Evolutionary conservation across 2,329 filamentous ascomycete genomes (phyloP), one percentile per base, ranked within the genome.

Genomic region (Epichloe festucae): DNA sequence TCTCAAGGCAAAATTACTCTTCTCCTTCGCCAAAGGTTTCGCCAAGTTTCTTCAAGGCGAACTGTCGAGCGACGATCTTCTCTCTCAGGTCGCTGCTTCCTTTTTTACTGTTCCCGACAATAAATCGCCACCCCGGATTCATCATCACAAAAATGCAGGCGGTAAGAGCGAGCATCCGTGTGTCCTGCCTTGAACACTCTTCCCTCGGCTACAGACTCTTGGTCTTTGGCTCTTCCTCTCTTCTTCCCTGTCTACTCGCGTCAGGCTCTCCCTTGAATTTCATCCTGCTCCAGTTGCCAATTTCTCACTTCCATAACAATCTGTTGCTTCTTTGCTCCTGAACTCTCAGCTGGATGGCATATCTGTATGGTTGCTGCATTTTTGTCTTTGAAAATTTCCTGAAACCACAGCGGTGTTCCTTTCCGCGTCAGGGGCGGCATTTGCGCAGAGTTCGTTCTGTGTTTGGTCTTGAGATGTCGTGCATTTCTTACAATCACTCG

Each of bases 291-390:
- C 54, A 60, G 53, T 60, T 59, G 55, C 56, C 59, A 56, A 56
- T 63, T 60, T 59, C 56, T 45, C 53, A 50, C 43, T 47, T 48
- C 48, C 40, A 44, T 48, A 44, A 50, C 42, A 44, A 49, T 51
- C 49, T 47, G 50, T 63, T 58, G 57, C 57, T 59, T 53, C 55
- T 55, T 59, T 60, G 58, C 53, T 62, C 53, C 53, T 51, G 50
- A 53, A 35, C 17, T 47, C 36, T 36, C n/a, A 17, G 50, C 49
- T 35, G 54, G 38, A 46, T 46, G 44, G 41, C 49, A 51, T 50
- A 31, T 45, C 34, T 55, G 48, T 39, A 52, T 53, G 58, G 58
- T 49, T 62, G 58, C 58, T 60, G 57, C 60, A 63, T 63, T 60
- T 60, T 59, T 54, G 48, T 53, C 55, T n/a, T 40, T 46, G 40